Base-by-base conservation (phyloP, 345 rosid genomes). In the Boechera stricta region DNA sequence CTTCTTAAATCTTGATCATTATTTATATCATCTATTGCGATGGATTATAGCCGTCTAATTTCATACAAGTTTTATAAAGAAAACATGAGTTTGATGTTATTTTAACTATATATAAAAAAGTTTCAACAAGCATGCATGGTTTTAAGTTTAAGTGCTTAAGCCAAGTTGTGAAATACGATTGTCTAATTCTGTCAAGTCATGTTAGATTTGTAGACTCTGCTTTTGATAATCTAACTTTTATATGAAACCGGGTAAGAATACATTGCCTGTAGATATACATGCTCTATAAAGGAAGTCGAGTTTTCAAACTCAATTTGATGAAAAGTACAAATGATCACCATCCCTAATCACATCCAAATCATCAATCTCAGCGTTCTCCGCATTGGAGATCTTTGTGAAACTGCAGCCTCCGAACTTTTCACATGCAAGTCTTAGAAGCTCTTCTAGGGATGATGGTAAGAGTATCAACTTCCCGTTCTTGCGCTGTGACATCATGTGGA, bases 311-410 rank as follows among this genome's bases (percentile, higher is more conserved):
- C 81, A 69, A 75, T 76, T 53, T 82, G 78, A 75, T 82, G 89
- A 74, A 91, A 87, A 62, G 83, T 84, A 89, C 84, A 95, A 89
- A 80, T 90, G 89, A 84, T 95, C 99, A 72, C 95, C 96, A 69
- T 95, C 99, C 72, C 98, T 85, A 84, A 95, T 85, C 71, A 92
- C 97, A 77, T 73, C 13, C 76, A 86, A 75, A 76, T 90, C 96
- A 75, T 90, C 94, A 77, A 95, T 86, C 81, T 88, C 97, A 64
- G 97, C 90, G 16, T 86, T 90, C 72, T 89, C 92, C 3, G 78
- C 88, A 80, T 83, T 86, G 49, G 82, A 52, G 49, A 92, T 84
- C 80, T 79, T 84, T 31, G 77, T 81, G 77, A 86, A 88, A 57
- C n/a, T 82, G 85, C 77, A 62, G 70, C 85, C 86, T 83, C 89